phyloP scores from a whole-genome alignment of 2,329 filamentous ascomycete genomes.

The Magnaporthiopsis incrustans region DNA sequence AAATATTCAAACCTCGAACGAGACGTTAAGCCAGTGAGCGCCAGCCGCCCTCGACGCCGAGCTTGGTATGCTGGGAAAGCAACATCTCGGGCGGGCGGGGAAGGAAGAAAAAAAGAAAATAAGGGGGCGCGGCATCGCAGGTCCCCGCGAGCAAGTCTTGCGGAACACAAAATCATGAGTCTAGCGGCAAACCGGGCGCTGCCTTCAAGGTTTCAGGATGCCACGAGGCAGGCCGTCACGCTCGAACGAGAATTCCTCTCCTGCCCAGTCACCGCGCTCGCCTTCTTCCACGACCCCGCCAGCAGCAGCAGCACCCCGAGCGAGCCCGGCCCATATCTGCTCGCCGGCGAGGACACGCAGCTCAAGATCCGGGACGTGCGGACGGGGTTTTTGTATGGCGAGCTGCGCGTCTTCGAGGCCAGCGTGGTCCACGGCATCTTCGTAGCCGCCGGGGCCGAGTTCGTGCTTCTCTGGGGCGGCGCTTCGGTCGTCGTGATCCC shows the following conservation, averaged over 20 bases:
- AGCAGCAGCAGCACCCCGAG: neutral
- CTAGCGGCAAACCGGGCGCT: neutral
- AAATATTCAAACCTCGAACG: neutral
- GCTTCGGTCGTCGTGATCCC: conserved; percentile 41
- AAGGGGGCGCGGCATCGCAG: too few relatives aligned
- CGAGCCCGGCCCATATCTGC: conserved; percentile 31
- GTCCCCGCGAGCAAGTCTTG: neutral
- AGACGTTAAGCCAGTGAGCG: too few relatives aligned
- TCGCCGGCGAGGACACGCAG: conserved; percentile 53
- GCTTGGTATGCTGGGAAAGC: neutral
- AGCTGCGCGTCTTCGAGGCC: conserved; percentile 49
- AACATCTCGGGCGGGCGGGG: neutral
- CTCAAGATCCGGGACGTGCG: conserved; percentile 44
- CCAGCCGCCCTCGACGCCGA: too few relatives aligned
- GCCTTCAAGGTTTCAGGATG: neutral
- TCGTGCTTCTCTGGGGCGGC: conserved; percentile 64
- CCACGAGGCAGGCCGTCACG: neutral
- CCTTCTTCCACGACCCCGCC: conserved; percentile 30
- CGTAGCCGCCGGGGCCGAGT: conserved; percentile 22
- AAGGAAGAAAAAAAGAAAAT: neutral
- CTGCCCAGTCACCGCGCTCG: conserved; percentile 52
- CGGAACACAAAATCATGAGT: neutral
- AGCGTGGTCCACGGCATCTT: conserved; percentile 69
- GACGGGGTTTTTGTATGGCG: conserved; percentile 27
- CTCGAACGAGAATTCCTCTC: conserved; percentile 31